Evolutionary conservation across 2,329 filamentous ascomycete species (phyloP).

Genomic region (Cytospora schulzeri): DNA sequence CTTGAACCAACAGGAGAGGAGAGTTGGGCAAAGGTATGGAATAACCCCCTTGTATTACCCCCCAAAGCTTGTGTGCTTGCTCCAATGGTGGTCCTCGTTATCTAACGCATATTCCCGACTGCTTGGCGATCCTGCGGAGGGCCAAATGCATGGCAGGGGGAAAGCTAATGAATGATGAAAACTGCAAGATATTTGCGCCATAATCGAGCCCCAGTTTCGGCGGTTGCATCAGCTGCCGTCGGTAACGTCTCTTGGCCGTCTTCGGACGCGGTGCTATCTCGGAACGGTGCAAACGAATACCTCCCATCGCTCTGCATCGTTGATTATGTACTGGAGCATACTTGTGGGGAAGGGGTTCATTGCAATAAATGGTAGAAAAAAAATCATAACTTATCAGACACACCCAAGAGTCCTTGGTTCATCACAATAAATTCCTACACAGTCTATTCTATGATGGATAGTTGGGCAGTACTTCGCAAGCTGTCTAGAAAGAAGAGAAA

Average conservation of each 20-base stretch:
- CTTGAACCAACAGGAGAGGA: slow-evolving; percentile 10
- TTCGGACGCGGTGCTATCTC: slow-evolving; percentile 25
- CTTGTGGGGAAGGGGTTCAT: not conserved
- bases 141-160: not conserved
- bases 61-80: not conserved
- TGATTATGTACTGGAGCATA: not conserved
- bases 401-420: not conserved
- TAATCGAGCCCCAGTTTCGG: slow-evolving; percentile 20
- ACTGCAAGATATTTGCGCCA: slow-evolving; percentile 25
- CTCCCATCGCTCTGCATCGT: slow-evolving; percentile 1
- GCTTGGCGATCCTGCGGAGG: not conserved
- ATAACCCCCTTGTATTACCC: not conserved
- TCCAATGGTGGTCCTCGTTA: not conserved
- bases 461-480: slow-evolving; percentile 23
- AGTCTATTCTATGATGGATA: not conserved
- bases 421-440: not conserved
- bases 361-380: not conserved
- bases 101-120: slow-evolving; percentile 7
- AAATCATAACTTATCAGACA: not conserved
- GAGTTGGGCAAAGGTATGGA: not conserved
- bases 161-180: slow-evolving; percentile 26
- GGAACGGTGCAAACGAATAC: not conserved
- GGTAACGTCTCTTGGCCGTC: slow-evolving; percentile 13
- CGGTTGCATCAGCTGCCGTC: slow-evolving; percentile 22
- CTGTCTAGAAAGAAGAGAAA: slow-evolving; percentile 20